Base-by-base conservation (phyloP, 2,329 filamentous ascomycete species). In the Nigrospora sphaerica region DNA sequence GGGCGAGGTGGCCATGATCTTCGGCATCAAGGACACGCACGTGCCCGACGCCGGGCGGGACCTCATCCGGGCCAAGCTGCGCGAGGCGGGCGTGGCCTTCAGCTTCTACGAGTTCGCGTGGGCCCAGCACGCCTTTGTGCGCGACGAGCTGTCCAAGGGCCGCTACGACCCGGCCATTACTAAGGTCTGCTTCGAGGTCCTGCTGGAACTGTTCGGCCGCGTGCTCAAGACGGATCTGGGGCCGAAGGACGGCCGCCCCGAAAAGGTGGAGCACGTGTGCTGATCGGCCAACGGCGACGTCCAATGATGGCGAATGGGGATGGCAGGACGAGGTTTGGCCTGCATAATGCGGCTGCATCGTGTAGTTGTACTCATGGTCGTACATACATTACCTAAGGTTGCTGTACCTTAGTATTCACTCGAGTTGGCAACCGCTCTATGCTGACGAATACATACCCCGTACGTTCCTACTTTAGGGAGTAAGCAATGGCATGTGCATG, bases 121-220 rank as follows among this genome's bases (percentile, higher is more conserved):
- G 81, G 90, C 91, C 4, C 91, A 95, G 66, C 91, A 95, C 70
- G 91, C 91, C 6, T 96, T 96, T 62, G 95, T 96, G 63, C 78
- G 91, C 16, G 91, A 96, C 60, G 91, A 96, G 71, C 72, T 93
- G 49, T 90, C 86, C 65, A 95, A 95, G 69, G 91, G 90, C n/a
- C 77, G 91, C 23, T 96, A 95, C 60, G 91, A 96, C 62, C 88
- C 91, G 1, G 88, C 87, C 17, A 76, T 96, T 47, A 82, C 83
- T 4, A 92, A 90, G 61, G 79, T 92, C 33, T 95, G 91, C 70
- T 95, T 95, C 62, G 88, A 95, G 73, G 85, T 96, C 65, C 68
- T 96, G 57, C 73, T 93, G 14, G 91, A 96, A 70, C 60, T 95
- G 49, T 96, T 96, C 66, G 83, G 80, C 0, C 74, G 91, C 18